These are phyloP conservation scores for Apophysomyces sp. DNA, from an alignment of 371 early-diverging fungal genomes.

Conservation along the genomic window DNA sequence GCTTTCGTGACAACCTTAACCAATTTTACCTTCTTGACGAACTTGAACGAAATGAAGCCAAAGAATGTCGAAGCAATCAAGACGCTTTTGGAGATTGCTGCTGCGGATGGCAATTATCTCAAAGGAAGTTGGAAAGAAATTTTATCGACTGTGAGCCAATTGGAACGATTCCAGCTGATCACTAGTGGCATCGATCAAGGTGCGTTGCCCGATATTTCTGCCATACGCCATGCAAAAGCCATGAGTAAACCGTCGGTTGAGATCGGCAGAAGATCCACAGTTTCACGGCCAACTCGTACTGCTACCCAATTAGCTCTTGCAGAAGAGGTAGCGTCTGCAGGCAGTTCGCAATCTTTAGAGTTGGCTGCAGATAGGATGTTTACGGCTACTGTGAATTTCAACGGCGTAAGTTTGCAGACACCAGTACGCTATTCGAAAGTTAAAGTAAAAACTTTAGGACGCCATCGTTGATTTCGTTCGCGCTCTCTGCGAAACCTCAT, in stretches of 20 bases:
- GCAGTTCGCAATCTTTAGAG: slow-evolving; percentile 66
- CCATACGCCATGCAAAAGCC: slow-evolving; percentile 18
- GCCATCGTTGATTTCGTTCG: slow-evolving; percentile 90
- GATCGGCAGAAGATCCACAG: slow-evolving; percentile 33
- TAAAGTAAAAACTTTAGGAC: slow-evolving; percentile 13
- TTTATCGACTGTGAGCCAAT: slow-evolving; percentile 81
- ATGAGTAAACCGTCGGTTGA: slow-evolving; percentile 22
- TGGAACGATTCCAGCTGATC: slow-evolving; percentile 77
- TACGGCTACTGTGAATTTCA: slow-evolving; percentile 54
- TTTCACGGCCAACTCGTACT: slow-evolving; percentile 20
- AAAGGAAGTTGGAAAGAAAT: slow-evolving; percentile 90
- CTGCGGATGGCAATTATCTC: slow-evolving; percentile 81
- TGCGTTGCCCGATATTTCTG: slow-evolving; percentile 23
- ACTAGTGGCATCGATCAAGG: slow-evolving; percentile 50
- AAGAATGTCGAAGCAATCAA: slow-evolving; percentile 91
- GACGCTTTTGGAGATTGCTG: slow-evolving; percentile 80
- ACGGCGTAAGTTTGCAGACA: slow-evolving; percentile 40
- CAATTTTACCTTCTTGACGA: slow-evolving; percentile 83
- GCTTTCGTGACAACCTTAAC: slow-evolving; percentile 89
- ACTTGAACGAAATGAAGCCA: slow-evolving; percentile 76
- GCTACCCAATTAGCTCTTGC: slow-evolving; percentile 39
- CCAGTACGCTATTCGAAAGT: neutral
- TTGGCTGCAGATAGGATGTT: slow-evolving; percentile 86
- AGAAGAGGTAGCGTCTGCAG: slow-evolving; percentile 52
- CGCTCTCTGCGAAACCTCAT: slow-evolving; percentile 82